These are phyloP conservation scores for Schizosaccharomyces versatilis DNA, from an alignment of 1,139 yeast species.

Conservation along the genomic window DNA sequence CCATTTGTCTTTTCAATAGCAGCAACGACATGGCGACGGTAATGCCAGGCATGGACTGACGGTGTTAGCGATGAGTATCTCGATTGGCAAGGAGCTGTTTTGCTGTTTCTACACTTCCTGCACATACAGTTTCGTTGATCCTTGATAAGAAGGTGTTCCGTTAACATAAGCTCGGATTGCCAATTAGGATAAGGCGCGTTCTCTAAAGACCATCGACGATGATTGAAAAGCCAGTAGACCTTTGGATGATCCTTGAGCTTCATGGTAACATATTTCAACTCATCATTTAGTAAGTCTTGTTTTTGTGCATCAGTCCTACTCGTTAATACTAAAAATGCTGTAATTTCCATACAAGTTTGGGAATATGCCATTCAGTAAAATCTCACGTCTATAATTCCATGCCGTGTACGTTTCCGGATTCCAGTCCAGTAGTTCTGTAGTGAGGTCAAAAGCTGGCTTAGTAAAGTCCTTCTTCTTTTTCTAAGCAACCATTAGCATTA, in stretches of 20 bases:
- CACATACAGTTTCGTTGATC: conserved; percentile 48
- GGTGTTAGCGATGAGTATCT: neutral
- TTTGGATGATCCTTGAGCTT: conserved; percentile 54
- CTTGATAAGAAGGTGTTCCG: conserved; percentile 39
- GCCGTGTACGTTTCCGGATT: conserved; percentile 78
- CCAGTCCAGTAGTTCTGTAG: conserved; percentile 33
- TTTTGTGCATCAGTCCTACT: conserved; percentile 4
- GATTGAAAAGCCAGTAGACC: conserved; percentile 93
- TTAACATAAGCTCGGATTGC: conserved; percentile 46
- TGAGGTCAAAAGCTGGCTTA: conserved; percentile 28
- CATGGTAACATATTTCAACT: conserved; percentile 37
- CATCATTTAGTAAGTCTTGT: conserved; percentile 30
- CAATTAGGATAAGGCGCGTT: conserved; percentile 36
- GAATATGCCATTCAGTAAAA: conserved; percentile 25
- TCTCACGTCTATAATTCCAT: conserved; percentile 78
- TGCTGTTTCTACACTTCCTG: neutral
- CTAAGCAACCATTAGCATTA: conserved; percentile 6
- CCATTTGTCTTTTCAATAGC: conserved; percentile 25
- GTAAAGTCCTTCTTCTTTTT: conserved; percentile 22
- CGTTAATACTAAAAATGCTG: neutral
- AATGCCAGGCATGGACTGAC: conserved; percentile 77
- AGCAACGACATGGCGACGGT: conserved; percentile 49
- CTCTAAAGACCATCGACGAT: conserved; percentile 61
- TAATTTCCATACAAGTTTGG: conserved; percentile 8
- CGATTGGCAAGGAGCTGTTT: neutral